Evolutionary conservation across 129 eudicot genomes (phyloP).

Genomic region (Chrysanthemum seticuspe): DNA sequence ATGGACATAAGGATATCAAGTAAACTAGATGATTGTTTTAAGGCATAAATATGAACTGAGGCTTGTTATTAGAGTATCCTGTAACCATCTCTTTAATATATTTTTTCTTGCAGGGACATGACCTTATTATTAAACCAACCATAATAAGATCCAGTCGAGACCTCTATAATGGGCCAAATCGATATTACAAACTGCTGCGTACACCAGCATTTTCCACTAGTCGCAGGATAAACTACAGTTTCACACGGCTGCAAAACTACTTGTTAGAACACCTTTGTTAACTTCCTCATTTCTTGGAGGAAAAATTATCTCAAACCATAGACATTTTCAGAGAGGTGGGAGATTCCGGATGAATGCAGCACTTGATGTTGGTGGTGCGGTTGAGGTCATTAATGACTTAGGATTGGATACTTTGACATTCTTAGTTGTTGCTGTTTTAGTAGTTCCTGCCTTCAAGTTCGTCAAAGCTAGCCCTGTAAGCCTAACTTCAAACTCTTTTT

Average conservation of each 20-base stretch:
- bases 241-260: neutral
- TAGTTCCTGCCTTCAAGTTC: no score
- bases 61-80: no score
- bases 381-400: no score
- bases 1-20: no score
- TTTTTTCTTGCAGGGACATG: slow-evolving; percentile 54
- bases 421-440: no score
- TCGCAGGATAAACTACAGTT: slow-evolving; percentile 7
- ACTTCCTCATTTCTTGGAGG: slow-evolving; percentile 44
- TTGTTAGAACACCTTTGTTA: slow-evolving; percentile 30
- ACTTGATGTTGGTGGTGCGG: no score
- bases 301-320: slow-evolving; percentile 19
- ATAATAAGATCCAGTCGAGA: slow-evolving; percentile 24
- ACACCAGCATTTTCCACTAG: slow-evolving; percentile 28
- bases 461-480: no score
- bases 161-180: slow-evolving; percentile 29
- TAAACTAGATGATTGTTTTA: neutral
- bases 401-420: no score
- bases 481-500: no score
- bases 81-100: neutral
- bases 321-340: no score
- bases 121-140: slow-evolving; percentile 34
- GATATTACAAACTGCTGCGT: slow-evolving; percentile 27
- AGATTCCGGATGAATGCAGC: no score
- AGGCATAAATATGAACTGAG: neutral